Base-by-base conservation (phyloP, 306 rosid genomes). In the Sicyos edulis region DNA sequence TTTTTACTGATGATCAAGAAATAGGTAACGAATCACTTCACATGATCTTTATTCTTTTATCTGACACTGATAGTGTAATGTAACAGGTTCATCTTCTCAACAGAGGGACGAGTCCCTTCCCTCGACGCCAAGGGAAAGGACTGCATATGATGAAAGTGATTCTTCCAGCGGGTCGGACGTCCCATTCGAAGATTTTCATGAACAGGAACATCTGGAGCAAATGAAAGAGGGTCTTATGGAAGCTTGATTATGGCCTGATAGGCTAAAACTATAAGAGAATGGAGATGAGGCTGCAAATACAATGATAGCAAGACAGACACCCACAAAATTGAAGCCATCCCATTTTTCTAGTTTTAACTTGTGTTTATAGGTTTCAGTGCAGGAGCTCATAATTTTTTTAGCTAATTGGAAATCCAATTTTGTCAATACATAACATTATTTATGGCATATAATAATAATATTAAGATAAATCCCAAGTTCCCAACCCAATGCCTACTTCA, bases 121-220 rank as follows among this genome's bases (percentile, higher is more conserved):
- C 32, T 83, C 92, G 10, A 89, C 99, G 15, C 96, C 99, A 0
- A 88, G 91, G 82, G 97, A 86, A 64, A 78, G 88, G 71, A 87
- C 90, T 58, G 82, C 95, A 71, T 88, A 82, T 59, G 91, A 82
- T 55, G 91, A 87, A 74, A 95, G 95, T 65, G 97, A 95, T 75
- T 87, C 95, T 73, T 91, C 99, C 1, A 86, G 95, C 22, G 99
- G 88, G 67, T 85, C 97, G 77, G 44, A 37, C 44, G 44, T 5
- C 8, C 91, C 99, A 57, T 89, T 85, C 7, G 99, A 91, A 79
- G 99, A 93, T 80, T 90, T 90, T 77, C 83, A 84, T 21, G 98
- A 90, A 67, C 86, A 83, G 82, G 78, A 74, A 22, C 76, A 57
- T 7, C 55, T 19, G 75, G 63, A 26, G 40, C 54, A 55, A 42